Percentiles rank a stretch among this genome's conserved stretches.
These are phyloP conservation scores for Trametopsis cervina DNA, from an alignment of 768 basidiomycete genomes.

Conservation along the genomic window DNA sequence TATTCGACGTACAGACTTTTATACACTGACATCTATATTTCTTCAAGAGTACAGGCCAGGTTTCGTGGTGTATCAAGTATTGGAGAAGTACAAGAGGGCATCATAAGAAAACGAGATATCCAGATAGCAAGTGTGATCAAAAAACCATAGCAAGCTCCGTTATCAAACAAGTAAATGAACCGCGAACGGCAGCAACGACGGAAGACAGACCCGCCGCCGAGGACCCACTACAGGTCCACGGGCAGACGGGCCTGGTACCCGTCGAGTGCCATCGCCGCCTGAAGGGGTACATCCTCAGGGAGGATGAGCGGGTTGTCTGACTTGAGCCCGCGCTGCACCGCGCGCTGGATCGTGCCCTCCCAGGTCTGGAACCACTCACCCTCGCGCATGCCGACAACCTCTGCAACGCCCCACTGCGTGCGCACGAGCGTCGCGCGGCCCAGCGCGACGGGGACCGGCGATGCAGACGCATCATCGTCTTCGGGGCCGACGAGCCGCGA, in stretches of 20 bases:
- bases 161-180: too few relatives aligned
- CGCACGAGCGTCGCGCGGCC: conserved; percentile 21
- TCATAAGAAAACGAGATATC: too few relatives aligned
- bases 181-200: too few relatives aligned
- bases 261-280: conserved; percentile 21
- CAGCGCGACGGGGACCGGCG: background rate
- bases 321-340: conserved; percentile 32
- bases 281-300: conserved; percentile 12
- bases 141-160: too few relatives aligned
- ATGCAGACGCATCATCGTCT: conserved; percentile 20
- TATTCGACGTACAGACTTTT: too few relatives aligned
- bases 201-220: too few relatives aligned
- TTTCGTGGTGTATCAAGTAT: too few relatives aligned
- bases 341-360: conserved; percentile 61
- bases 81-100: too few relatives aligned
- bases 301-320: conserved; percentile 10
- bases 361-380: conserved; percentile 76
- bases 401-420: conserved; percentile 22
- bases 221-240: too few relatives aligned
- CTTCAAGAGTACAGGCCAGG: too few relatives aligned
- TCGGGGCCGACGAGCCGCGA: conserved; percentile 10
- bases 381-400: conserved; percentile 55
- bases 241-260: conserved; percentile 9
- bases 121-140: too few relatives aligned
- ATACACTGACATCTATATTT: too few relatives aligned